These are phyloP conservation scores for Lodderomyces parapsilosis DNA, from an alignment of 1,139 yeast genomes.

Conservation along the genomic window DNA sequence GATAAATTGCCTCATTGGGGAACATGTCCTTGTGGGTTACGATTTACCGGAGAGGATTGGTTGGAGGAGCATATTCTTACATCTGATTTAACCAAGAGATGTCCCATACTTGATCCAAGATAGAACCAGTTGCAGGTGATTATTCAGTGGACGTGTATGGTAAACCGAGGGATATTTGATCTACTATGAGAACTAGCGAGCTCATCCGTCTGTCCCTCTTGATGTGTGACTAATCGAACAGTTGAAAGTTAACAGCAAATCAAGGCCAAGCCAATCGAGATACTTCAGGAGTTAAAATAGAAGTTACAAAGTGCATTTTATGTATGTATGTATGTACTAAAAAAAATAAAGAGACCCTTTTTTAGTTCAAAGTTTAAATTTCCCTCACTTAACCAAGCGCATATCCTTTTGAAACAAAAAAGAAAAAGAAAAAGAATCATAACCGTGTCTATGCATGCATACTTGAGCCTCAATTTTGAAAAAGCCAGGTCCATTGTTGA, in stretches of 20 bases:
- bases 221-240: no score
- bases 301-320: no score
- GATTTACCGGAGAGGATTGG: constrained; percentile 56
- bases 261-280: no score
- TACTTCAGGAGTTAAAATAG: no score
- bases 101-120: constrained; percentile 24
- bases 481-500: no score
- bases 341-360: background rate
- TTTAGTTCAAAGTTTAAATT: background rate
- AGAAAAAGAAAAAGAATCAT: background rate
- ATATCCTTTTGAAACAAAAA: background rate
- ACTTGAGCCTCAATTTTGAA: background rate
- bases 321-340: no score
- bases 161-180: no score
- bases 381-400: background rate
- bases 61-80: constrained; percentile 53
- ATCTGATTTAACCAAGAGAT: constrained; percentile 24
- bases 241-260: no score
- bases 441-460: background rate
- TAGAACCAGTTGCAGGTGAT: no score
- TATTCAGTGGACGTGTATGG: no score
- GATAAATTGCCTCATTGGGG: constrained; percentile 56
- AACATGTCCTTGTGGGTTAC: constrained; percentile 55
- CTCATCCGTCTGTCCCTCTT: no score
- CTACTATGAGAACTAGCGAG: no score